A percentile compares a stretch with the other conserved stretches of the same genome.
These are phyloP conservation scores for Kodamaea jinghongensis DNA, from an alignment of 805 yeast genomes.

Conservation along the genomic window DNA sequence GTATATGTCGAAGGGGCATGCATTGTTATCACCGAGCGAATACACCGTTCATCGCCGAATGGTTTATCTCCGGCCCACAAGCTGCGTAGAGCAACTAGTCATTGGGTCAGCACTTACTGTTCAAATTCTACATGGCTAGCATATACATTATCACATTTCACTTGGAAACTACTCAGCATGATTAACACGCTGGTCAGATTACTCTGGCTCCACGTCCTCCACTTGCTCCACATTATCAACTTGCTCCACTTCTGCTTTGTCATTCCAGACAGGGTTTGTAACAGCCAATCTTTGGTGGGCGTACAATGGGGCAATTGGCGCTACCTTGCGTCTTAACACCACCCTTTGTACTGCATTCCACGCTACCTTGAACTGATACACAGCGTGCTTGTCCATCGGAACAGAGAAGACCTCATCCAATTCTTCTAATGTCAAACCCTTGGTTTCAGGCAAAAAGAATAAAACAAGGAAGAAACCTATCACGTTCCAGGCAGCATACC, in stretches of 20 bases:
- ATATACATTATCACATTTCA: too few species aligned
- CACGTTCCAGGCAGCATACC: slow-evolving; percentile 83
- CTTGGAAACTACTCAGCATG: too few species aligned
- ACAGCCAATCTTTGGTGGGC: slow-evolving; percentile 59
- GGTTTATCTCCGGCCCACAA: too few species aligned
- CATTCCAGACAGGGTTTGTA: slow-evolving; percentile 60
- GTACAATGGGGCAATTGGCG: slow-evolving; percentile 55
- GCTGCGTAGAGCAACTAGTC: too few species aligned
- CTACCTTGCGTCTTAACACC: slow-evolving; percentile 43
- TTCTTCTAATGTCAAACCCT: slow-evolving; percentile 70
- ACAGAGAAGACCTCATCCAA: slow-evolving; percentile 72
- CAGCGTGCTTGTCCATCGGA: slow-evolving; percentile 53
- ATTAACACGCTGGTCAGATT: too few species aligned
- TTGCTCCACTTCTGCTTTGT: slow-evolving; percentile 52
- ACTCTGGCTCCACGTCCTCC: too few species aligned
- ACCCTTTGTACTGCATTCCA: slow-evolving; percentile 43
- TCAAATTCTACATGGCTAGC: too few species aligned
- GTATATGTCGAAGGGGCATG: too few species aligned
- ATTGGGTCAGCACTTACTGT: too few species aligned
- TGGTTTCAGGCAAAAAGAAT: slow-evolving; percentile 71
- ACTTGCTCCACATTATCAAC: slow-evolving; percentile 32
- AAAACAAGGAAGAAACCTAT: slow-evolving; percentile 68
- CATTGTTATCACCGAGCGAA: too few species aligned
- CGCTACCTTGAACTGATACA: slow-evolving; percentile 30
- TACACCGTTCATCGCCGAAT: too few species aligned